These are phyloP conservation scores for Yarrowia hollandica DNA, from an alignment of 805 yeast genomes.

Conservation along the genomic window DNA sequence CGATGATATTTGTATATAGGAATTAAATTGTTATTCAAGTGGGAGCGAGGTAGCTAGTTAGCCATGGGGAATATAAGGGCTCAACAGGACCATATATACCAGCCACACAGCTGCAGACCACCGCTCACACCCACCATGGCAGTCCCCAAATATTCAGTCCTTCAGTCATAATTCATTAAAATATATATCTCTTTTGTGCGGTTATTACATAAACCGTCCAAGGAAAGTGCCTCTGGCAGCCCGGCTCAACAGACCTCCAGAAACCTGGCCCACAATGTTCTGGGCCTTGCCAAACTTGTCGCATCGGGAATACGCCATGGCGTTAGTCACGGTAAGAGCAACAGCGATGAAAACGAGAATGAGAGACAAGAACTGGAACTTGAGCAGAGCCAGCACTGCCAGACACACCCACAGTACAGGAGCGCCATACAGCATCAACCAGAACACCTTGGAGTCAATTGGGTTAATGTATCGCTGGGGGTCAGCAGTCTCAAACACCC, in stretches of 20 bases:
- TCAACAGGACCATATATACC: too few species aligned
- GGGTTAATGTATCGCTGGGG: conserved; percentile 70
- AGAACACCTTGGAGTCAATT: conserved; percentile 84
- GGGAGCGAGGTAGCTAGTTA: too few species aligned
- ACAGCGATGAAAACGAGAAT: conserved; percentile 59
- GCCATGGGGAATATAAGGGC: too few species aligned
- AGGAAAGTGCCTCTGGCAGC: conserved; percentile 12
- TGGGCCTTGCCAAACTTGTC: conserved; percentile 90
- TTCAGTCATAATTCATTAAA: conserved; percentile 6
- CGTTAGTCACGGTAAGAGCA: conserved; percentile 73
- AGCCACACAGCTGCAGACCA: too few species aligned
- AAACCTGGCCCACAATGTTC: conserved; percentile 50
- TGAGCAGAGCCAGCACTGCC: conserved; percentile 74
- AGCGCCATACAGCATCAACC: conserved; percentile 73
- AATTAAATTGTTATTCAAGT: background rate
- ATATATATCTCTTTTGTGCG: background rate
- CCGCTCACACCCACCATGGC: too few species aligned
- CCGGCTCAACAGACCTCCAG: conserved; percentile 32
- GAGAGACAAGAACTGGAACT: conserved; percentile 65
- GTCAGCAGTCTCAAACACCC: conserved; percentile 89
- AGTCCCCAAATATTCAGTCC: too few species aligned
- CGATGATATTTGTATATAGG: background rate
- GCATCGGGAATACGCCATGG: conserved; percentile 87
- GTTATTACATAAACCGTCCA: background rate
- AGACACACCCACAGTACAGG: conserved; percentile 76